Conservation (phyloP, 164 flowering plant species). For the Piper longum region DNA sequence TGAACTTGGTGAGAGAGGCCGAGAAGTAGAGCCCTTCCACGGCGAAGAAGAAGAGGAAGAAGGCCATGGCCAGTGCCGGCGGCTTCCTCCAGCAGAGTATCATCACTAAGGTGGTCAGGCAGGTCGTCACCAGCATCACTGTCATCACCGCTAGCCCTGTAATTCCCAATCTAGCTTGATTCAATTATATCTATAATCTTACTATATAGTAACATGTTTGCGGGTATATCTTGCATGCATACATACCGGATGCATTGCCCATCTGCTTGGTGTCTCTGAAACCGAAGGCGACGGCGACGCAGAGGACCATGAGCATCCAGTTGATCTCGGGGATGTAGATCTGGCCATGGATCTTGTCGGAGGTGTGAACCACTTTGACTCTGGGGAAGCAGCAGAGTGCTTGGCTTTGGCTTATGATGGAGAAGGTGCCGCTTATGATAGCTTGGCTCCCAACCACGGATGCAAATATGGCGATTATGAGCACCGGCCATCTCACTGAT, state of each 20-base stretch:
- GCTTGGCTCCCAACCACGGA: slow-evolving; percentile 97
- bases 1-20: slow-evolving; percentile 75
- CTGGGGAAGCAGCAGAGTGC: slow-evolving; percentile 89
- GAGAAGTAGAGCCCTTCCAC: slow-evolving; percentile 80
- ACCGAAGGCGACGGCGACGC: slow-evolving; percentile 84
- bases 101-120: slow-evolving; percentile 76
- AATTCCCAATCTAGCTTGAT: neutral
- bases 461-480: slow-evolving; percentile 70
- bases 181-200: too few relatives aligned
- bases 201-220: too few relatives aligned
- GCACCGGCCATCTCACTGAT: slow-evolving; percentile 70
- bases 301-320: slow-evolving; percentile 91
- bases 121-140: slow-evolving; percentile 92
- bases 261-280: slow-evolving; percentile 83
- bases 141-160: slow-evolving; percentile 91
- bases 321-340: slow-evolving; percentile 90
- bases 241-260: slow-evolving; percentile 78
- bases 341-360: slow-evolving; percentile 86
- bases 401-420: slow-evolving; percentile 93
- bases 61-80: slow-evolving; percentile 52
- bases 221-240: too few relatives aligned
- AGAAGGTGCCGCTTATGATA: slow-evolving; percentile 95
- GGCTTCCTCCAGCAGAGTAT: slow-evolving; percentile 86
- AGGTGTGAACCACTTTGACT: slow-evolving; percentile 87
- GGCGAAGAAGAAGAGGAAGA: slow-evolving; percentile 78